These are phyloP conservation scores for Quercus engelmannii DNA, from an alignment of 306 rosid genomes.

Conservation along the genomic window DNA sequence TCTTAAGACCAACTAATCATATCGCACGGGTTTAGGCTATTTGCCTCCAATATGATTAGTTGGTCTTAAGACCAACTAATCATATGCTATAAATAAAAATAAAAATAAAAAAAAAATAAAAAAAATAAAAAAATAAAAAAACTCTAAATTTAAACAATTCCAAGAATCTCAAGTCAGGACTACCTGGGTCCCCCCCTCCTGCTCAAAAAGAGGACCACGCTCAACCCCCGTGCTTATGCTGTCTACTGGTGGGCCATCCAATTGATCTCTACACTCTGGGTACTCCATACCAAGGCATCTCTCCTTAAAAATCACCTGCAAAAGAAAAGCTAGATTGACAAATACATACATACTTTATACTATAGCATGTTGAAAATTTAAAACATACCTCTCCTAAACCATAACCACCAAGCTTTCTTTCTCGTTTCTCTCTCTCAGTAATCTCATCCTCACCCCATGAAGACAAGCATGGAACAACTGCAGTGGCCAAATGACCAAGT, in stretches of 20 bases:
- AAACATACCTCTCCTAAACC: conserved; percentile 36
- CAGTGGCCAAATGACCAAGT: conserved; percentile 2
- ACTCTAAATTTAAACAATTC: not conserved
- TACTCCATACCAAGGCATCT: conserved; percentile 16
- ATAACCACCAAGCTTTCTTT: conserved; percentile 41
- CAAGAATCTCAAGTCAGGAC: not conserved
- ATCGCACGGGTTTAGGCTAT: not conserved
- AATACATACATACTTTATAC: not conserved
- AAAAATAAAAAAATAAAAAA: not conserved
- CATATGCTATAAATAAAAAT: no score
- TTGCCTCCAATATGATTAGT: no score
- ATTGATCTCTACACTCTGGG: conserved; percentile 13
- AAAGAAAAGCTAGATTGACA: not conserved
- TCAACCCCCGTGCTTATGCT: conserved; percentile 4
- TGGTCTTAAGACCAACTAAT: not conserved
- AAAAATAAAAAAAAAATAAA: not conserved
- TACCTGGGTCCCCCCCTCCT: conserved; percentile 20
- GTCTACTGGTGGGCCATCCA: conserved; percentile 7
- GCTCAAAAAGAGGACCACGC: conserved; percentile 12
- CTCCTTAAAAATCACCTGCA: conserved; percentile 31
- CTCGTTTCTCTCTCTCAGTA: conserved; percentile 36
- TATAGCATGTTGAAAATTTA: not conserved
- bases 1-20: not conserved
- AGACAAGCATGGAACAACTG: conserved; percentile 34
- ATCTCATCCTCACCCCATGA: conserved; percentile 47